Conservation (phyloP, 129 eudicot species). For the Smallanthus sonchifolius region DNA sequence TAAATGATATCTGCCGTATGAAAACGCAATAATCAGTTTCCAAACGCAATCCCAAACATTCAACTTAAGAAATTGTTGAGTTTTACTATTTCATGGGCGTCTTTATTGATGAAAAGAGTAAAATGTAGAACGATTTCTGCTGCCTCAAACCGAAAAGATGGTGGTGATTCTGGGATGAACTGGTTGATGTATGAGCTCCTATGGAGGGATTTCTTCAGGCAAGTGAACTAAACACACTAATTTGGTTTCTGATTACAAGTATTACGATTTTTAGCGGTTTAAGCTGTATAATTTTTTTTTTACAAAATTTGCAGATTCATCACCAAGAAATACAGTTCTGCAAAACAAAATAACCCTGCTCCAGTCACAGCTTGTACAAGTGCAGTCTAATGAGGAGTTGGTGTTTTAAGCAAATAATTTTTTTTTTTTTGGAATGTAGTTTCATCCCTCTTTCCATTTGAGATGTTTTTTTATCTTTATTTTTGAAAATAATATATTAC, state of each 20-base stretch:
- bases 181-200: slow-evolving; percentile 88
- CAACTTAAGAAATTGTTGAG: background rate
- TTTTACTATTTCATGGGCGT: background rate
- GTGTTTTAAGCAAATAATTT: slow-evolving; percentile 6
- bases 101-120: background rate
- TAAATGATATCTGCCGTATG: background rate
- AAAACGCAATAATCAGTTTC: background rate
- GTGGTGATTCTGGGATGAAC: slow-evolving; percentile 71
- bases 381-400: slow-evolving; percentile 47
- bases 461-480: slow-evolving; percentile 8
- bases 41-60: background rate
- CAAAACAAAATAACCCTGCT: slow-evolving; percentile 54
- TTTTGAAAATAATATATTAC: background rate
- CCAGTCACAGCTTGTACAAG: slow-evolving; percentile 86
- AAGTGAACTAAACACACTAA: background rate
- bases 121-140: slow-evolving; percentile 62
- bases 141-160: slow-evolving; percentile 55
- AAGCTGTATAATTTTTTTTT: background rate
- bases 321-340: slow-evolving; percentile 81
- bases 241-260: background rate
- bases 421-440: background rate
- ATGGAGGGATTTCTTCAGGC: slow-evolving; percentile 99
- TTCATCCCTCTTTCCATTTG: slow-evolving; percentile 1
- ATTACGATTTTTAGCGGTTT: background rate
- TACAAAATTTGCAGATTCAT: slow-evolving; percentile 44